Evolutionary conservation across 2,329 filamentous ascomycete genomes (phyloP).

Genomic region (Curvularia sp.): DNA sequence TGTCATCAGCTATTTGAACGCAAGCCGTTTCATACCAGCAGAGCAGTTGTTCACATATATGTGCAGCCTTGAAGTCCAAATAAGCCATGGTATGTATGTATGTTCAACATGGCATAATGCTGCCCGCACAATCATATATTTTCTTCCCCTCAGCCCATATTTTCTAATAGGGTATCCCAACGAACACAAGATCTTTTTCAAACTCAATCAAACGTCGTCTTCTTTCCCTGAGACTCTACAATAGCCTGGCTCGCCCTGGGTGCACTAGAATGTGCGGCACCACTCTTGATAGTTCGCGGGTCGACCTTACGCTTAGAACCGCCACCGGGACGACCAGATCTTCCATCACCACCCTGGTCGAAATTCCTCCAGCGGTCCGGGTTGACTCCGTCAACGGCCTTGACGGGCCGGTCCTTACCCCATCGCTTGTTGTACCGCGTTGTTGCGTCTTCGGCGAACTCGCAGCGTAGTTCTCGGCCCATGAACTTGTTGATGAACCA

Average conservation of each 20-base stretch:
- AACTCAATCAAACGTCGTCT: slow-evolving; percentile 75
- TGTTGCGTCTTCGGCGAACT: slow-evolving; percentile 91
- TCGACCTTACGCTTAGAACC: slow-evolving; percentile 51
- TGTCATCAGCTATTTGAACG: no score
- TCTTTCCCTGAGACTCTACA: slow-evolving; percentile 79
- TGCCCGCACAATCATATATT: neutral
- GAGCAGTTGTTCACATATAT: no score
- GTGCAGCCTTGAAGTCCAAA: no score
- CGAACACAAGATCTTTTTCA: neutral
- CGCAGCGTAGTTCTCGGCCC: slow-evolving; percentile 82
- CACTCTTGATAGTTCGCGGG: slow-evolving; percentile 54
- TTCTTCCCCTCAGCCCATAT: slow-evolving; percentile 1
- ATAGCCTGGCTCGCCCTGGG: slow-evolving; percentile 78
- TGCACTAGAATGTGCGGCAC: slow-evolving; percentile 54
- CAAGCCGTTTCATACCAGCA: no score
- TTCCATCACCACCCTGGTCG: slow-evolving; percentile 34
- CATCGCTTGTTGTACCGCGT: slow-evolving; percentile 93
- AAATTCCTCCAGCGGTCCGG: slow-evolving; percentile 40
- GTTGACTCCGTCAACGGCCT: slow-evolving; percentile 44
- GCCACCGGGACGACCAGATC: slow-evolving; percentile 38
- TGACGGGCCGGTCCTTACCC: slow-evolving; percentile 68
- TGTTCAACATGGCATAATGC: neutral
- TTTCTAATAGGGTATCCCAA: slow-evolving; percentile 54
- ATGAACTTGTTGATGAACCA: slow-evolving; percentile 88
- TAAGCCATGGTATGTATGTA: neutral